Conservation (phyloP, 352 stramenopile genomes). For the Pythium rhizo-oryzae region DNA sequence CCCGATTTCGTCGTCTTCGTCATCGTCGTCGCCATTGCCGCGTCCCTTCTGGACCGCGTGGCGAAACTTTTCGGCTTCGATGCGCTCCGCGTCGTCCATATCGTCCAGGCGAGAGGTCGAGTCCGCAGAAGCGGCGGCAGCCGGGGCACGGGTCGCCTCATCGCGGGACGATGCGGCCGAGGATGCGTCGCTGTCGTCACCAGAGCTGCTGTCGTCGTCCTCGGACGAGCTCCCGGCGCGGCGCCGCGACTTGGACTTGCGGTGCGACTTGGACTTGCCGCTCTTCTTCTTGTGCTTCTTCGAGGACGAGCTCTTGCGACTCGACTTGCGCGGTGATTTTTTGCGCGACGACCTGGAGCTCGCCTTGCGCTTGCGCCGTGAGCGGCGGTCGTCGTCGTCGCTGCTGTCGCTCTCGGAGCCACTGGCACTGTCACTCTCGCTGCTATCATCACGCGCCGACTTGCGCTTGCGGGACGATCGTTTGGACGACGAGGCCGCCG, state of each 20-base stretch:
- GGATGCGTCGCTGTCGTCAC: conserved; percentile 17
- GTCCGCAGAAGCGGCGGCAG: background rate
- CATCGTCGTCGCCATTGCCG: conserved; percentile 39
- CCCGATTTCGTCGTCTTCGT: conserved; percentile 88
- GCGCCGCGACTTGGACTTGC: conserved; percentile 7
- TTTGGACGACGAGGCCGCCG: conserved; percentile 13
- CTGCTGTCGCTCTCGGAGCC: conserved; percentile 19
- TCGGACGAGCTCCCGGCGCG: conserved; percentile 22
- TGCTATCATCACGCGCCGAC: conserved; percentile 7
- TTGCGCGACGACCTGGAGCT: conserved; percentile 41
- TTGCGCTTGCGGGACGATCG: background rate
- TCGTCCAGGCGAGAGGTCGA: conserved; percentile 27
- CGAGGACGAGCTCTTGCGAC: conserved; percentile 35
- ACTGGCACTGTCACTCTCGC: conserved; percentile 33
- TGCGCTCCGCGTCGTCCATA: conserved; percentile 58
- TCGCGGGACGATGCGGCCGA: conserved; percentile 6
- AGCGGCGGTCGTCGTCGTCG: conserved; percentile 22
- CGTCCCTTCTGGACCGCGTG: conserved; percentile 73
- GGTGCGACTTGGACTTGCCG: conserved; percentile 29
- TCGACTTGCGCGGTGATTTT: conserved; percentile 29
- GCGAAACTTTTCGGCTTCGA: conserved; percentile 90
- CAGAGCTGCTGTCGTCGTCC: conserved; percentile 15
- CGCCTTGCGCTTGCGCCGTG: conserved; percentile 31
- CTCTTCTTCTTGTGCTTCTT: conserved; percentile 30
- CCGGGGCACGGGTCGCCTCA: too few species aligned